A percentile compares a stretch with the other conserved stretches of the same genome.
phyloP scores from a whole-genome alignment of 768 basidiomycete species.

The Auriscalpium orientale region DNA sequence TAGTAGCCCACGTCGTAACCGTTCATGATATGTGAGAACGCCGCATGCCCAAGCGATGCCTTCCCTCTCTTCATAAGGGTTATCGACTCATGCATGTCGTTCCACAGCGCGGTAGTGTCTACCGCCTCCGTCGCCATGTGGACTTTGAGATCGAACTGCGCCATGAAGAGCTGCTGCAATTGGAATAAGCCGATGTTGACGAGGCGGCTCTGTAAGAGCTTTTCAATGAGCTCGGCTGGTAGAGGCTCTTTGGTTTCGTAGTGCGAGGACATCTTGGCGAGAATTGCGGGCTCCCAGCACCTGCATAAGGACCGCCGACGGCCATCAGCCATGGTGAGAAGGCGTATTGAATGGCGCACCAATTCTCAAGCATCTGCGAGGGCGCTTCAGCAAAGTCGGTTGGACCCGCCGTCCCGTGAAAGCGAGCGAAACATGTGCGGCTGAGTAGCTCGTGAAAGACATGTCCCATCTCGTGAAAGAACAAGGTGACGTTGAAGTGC shows the following conservation, averaged over 20 bases:
- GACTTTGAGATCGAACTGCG: conserved; percentile 68
- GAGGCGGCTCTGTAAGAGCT: conserved; percentile 69
- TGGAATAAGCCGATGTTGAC: conserved; percentile 80
- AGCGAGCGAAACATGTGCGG: conserved; percentile 60
- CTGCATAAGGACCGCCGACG: conserved; percentile 19
- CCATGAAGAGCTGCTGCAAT: conserved; percentile 80
- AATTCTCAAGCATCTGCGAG: conserved; percentile 89
- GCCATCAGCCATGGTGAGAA: too few species aligned
- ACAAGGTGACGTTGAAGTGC: conserved; percentile 81
- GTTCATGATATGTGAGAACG: conserved; percentile 71
- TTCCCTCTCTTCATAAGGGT: conserved; percentile 60
- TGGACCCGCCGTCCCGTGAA: conserved; percentile 79
- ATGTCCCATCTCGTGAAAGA: conserved; percentile 84
- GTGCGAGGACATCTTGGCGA: conserved; percentile 74
- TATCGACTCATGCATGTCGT: conserved; percentile 56
- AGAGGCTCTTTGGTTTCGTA: conserved; percentile 68
- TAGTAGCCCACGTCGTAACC: conserved; percentile 71
- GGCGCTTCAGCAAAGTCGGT: conserved; percentile 86
- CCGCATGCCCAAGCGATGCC: conserved; percentile 59
- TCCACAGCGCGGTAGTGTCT: conserved; percentile 77
- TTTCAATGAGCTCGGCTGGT: conserved; percentile 64
- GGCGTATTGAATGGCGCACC: conserved; percentile 32
- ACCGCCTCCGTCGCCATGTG: conserved; percentile 56
- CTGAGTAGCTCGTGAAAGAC: conserved; percentile 51
- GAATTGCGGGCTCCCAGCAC: conserved; percentile 79